These are phyloP conservation scores for Cytidiella melzeri DNA, from an alignment of 768 basidiomycete genomes.

Conservation along the genomic window DNA sequence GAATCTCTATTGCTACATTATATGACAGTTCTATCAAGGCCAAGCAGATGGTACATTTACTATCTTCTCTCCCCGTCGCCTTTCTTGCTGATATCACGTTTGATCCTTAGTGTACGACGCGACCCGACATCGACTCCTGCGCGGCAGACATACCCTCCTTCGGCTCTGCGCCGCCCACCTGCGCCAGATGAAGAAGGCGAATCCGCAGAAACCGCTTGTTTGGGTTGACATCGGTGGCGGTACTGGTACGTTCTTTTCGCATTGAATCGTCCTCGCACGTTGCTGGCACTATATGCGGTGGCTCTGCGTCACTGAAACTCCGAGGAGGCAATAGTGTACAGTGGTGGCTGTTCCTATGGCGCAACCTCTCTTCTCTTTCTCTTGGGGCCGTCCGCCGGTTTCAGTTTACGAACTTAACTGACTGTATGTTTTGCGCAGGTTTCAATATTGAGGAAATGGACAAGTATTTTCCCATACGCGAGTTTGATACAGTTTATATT, in stretches of 20 bases:
- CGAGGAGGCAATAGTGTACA: too few species aligned
- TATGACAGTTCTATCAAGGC: constrained; percentile 10
- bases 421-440: constrained; percentile 29
- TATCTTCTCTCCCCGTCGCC: neutral
- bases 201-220: constrained; percentile 44
- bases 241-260: constrained; percentile 40
- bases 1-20: neutral
- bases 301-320: too few species aligned
- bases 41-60: constrained; percentile 10
- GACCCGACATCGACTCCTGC: constrained; percentile 53
- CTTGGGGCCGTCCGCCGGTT: neutral
- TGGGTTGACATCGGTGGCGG: constrained; percentile 82
- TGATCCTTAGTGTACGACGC: constrained; percentile 49
- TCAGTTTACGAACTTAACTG: neutral
- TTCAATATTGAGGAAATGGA: constrained; percentile 75
- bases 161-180: constrained; percentile 61
- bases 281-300: too few species aligned
- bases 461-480: constrained; percentile 46
- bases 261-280: too few species aligned
- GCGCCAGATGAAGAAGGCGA: constrained; percentile 34
- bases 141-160: constrained; percentile 70
- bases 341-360: too few species aligned
- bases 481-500: constrained; percentile 65
- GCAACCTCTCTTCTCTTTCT: neutral
- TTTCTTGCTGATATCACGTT: neutral